phyloP scores from a whole-genome alignment of 2,329 filamentous ascomycete genomes.

The Sporothrix luriei region DNA sequence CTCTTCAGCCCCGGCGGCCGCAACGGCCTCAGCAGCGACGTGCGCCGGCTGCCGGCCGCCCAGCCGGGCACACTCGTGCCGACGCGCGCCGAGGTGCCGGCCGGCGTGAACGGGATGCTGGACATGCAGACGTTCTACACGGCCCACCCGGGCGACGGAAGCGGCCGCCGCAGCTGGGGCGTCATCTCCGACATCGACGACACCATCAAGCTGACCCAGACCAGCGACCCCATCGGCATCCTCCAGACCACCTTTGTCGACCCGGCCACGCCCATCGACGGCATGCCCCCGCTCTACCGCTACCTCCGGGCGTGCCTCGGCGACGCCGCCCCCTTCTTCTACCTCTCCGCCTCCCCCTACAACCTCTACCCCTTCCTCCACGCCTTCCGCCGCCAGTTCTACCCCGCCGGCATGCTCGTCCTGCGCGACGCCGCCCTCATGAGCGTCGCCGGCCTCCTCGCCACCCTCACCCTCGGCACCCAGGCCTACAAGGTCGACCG shows the following conservation, averaged over 20 bases:
- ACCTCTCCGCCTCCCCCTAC: slow-evolving; percentile 90
- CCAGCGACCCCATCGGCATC: slow-evolving; percentile 77
- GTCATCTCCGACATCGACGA: slow-evolving; percentile 91
- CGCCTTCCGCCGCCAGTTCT: slow-evolving; percentile 70
- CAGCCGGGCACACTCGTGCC: slow-evolving; percentile 52
- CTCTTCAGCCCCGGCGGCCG: slow-evolving; percentile 69
- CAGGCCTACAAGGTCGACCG: slow-evolving; percentile 83
- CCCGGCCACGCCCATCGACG: slow-evolving; percentile 67
- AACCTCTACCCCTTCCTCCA: slow-evolving; percentile 88
- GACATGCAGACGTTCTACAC: slow-evolving; percentile 74
- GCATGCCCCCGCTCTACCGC: slow-evolving; percentile 83
- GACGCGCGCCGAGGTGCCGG: slow-evolving; percentile 54
- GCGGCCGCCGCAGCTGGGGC: slow-evolving; percentile 57
- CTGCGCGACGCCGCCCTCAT: slow-evolving; percentile 85
- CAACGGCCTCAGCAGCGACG: slow-evolving; percentile 71
- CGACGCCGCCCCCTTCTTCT: slow-evolving; percentile 69
- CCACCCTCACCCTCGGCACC: slow-evolving; percentile 76
- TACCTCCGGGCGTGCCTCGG: slow-evolving; percentile 60
- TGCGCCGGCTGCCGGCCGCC: slow-evolving; percentile 54
- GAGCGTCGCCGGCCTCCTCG: slow-evolving; percentile 77
- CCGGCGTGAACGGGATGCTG: slow-evolving; percentile 57
- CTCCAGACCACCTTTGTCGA: slow-evolving; percentile 82
- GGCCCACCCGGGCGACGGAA: slow-evolving; percentile 54
- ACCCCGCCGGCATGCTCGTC: slow-evolving; percentile 76
- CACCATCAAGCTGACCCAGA: slow-evolving; percentile 90